Base-by-base conservation (phyloP, 2,329 filamentous ascomycete species). In the Lachnellula hyalina region DNA sequence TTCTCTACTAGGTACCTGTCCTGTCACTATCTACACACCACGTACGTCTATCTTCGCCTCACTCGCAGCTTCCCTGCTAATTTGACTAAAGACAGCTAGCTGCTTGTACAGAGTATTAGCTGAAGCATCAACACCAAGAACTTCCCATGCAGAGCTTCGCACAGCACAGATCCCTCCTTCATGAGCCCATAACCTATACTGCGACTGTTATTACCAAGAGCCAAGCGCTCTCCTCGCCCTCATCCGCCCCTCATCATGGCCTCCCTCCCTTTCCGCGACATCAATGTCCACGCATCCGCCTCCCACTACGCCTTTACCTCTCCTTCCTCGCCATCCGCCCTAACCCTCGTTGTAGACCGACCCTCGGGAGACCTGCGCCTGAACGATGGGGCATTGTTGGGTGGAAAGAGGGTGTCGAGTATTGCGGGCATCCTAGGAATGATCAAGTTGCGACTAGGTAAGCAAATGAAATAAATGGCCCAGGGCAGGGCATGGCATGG, bases 241-340 rank as follows among this genome's bases (percentile, higher is more conserved):
- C 38, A 32, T n/a, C 25, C 25, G 23, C 17, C 32, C 34, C 41
- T 57, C 62, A 65, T 54, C 52, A 83, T 81, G 80, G 75, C 74
- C 61, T 71, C 74, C 52, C 76, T 86, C 53, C 94, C 93, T 21
- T 99, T 92, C 74, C 84, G 93, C 70, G 94, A 99, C 77, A 95
- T 97, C 77, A 99, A 97, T 73, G 85, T 99, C 72, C 91, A 96
- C 73, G 89, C 91, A 62, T 91, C 93, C 51, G 80, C 89, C 66
- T 90, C 93, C 66, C 87, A 94, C 70, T 99, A 99, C 78, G 90
- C 91, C 66, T 99, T 99, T 74, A 92, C 90, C 40, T 99, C 94
- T 28, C 94, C 94, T 28, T 97, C 94, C 0, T 93, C 91, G 3
- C 91, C 92, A 58, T 85, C 92, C 73, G 87, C 92, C 28, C 90